Conservation (phyloP, 345 rosid species). For the Raphanus raphanistrum region DNA sequence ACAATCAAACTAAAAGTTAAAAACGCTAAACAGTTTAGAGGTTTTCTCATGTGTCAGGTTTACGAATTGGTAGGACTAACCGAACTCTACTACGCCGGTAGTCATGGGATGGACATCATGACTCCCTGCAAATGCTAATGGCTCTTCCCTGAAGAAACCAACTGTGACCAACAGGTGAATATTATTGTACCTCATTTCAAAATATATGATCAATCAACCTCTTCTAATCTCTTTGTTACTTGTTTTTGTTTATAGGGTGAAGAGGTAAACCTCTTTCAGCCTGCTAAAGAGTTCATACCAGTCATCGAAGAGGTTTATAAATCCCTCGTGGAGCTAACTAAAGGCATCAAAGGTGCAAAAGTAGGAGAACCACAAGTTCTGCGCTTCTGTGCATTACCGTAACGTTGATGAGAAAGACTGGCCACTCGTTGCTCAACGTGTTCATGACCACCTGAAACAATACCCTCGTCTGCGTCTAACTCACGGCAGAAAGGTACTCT, state of each 20-base stretch:
- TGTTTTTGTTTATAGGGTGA: constrained; percentile 50
- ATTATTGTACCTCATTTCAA: neutral
- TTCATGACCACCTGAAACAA: constrained; percentile 76
- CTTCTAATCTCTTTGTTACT: neutral
- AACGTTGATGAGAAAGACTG: constrained; percentile 94
- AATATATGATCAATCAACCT: neutral
- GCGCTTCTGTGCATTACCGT: constrained; percentile 91
- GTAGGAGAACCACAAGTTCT: constrained; percentile 97
- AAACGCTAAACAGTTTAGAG: neutral
- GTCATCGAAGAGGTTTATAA: constrained; percentile 85
- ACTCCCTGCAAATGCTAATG: constrained; percentile 40
- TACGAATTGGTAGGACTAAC: constrained; percentile 83
- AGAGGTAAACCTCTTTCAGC: constrained; percentile 83
- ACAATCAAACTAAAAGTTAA: neutral
- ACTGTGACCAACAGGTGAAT: constrained; percentile 58
- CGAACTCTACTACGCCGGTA: constrained; percentile 92
- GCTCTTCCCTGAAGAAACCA: constrained; percentile 36
- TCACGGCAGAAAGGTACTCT: constrained; percentile 83
- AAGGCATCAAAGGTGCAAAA: constrained; percentile 69
- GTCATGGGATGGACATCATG: constrained; percentile 99
- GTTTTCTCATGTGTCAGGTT: constrained; percentile 49
- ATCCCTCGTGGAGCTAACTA: constrained; percentile 77
- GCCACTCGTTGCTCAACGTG: constrained; percentile 76
- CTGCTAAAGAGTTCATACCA: constrained; percentile 82
- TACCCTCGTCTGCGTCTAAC: constrained; percentile 77